Evolutionary conservation across 306 rosid species (phyloP), one percentile per base, ranked within the genome.

Genomic region (Ammopiptanthus mongolicus): DNA sequence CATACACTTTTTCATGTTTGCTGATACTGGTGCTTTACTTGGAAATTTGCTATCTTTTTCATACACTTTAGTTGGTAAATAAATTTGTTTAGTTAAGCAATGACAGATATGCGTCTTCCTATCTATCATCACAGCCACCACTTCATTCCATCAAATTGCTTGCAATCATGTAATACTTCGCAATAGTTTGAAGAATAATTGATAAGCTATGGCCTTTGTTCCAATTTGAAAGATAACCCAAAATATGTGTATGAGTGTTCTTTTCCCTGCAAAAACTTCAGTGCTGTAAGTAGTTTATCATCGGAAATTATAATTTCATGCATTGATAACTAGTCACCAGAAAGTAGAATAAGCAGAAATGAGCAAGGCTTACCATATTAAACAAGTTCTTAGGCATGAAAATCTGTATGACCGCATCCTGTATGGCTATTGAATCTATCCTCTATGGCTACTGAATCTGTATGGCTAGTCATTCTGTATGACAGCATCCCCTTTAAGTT

Each of bases 1-100:
- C 25, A 64, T 41, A 22, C 66, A 39, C 66, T 33, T 55, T 79
- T 76, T 62, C 60, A 23, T 69, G 48, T 47, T 73, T 47, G 56
- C 65, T 65, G 62, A 33, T 66, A 60, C 47, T 33, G 53, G 57
- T 70, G 66, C 46, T 33, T 56, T 29, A 23, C 46, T 17, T 14
- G n/a, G 73, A 52, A 48, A 57, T 71, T 69, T 69, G 34, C 46
- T 44, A 18, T 46, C 36, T n/a, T n/a, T n/a, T n/a, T n/a, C n/a
- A n/a, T n/a, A n/a, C n/a, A n/a, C 41, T 28, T 61, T 37, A 51
- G 23, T 61, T 62, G 61, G 18, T 75, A 6, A 50, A 18, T 25
- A 37, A 48, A 47, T 63, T 28, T 12, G 29, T n/a, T n/a, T n/a
- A n/a, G n/a, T n/a, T n/a, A n/a, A n/a, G n/a, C n/a, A n/a, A n/a